Base-by-base conservation (phyloP, 768 basidiomycete species). In the Tephrocybe rancida region DNA sequence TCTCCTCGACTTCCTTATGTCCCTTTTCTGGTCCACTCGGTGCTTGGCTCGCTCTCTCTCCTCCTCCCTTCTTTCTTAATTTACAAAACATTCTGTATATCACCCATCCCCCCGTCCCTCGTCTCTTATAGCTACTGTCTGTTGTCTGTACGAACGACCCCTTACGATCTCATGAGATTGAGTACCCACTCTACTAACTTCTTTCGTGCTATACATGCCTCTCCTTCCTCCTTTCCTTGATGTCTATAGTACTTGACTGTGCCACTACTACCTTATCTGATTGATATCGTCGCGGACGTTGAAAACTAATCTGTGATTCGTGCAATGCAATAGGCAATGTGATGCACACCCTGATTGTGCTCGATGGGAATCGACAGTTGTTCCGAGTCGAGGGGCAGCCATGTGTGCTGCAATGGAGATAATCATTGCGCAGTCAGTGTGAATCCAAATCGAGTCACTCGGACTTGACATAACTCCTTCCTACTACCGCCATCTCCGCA, bases 61-160 rank as follows among this genome's bases (percentile, higher is more conserved):
- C n/a, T n/a, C n/a, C n/a, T n/a, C n/a, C n/a, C n/a, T n/a, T n/a
- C n/a, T n/a, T n/a, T n/a, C n/a, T 30, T 30, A 5, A 30, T 8
- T 37, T 51, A 34, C 22, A 56, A 56, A 56, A 51, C 55, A 47
- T 38, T 47, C 35, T 51, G 44, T 55, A 39, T 51, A 56, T 50
- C 55, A 50, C 44, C 37, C 32, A 10, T 24, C 43, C 34, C 16
- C 32, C 27, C 27, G 21, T 41, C 22, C 19, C n/a, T 19, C 25
- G 37, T 48, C 41, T n/a, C n/a, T n/a, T n/a, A n/a, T n/a, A n/a
- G n/a, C n/a, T n/a, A n/a, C n/a, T n/a, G n/a, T n/a, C n/a, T n/a
- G n/a, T n/a, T 32, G 44, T 44, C 24, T 48, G 44, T 47, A 50
- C 44, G 49, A 46, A 38, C 42, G 42, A 44, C 16, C 27, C 43